These are phyloP conservation scores for Phaffomyces thermotolerans DNA, from an alignment of 805 yeast species.

Conservation along the genomic window DNA sequence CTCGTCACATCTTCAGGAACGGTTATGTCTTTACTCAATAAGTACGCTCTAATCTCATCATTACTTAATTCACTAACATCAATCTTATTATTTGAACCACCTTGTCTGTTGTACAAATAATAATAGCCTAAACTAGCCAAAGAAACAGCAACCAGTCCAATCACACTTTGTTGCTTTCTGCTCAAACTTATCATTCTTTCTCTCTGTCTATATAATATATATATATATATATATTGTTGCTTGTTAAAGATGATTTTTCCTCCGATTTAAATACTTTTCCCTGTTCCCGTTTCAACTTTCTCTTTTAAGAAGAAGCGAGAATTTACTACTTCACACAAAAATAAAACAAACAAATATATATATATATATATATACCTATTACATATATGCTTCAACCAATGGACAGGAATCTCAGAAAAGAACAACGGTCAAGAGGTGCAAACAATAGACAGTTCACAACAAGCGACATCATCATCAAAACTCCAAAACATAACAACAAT, in stretches of 20 bases:
- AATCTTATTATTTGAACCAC: not conserved
- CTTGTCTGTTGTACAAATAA: not conserved
- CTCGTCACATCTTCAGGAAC: conserved; percentile 11
- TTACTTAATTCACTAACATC: not conserved
- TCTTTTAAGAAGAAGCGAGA: not conserved
- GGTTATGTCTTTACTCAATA: conserved; percentile 3
- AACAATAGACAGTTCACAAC: conserved; percentile 7
- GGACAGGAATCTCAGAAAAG: conserved; percentile 13
- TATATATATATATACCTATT: no score
- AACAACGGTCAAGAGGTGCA: no score
- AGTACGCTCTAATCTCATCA: conserved; percentile 9
- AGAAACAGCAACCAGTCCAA: no score
- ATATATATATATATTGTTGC: no score
- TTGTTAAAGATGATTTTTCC: no score
- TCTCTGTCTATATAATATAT: no score
- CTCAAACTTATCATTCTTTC: no score
- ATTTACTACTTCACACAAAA: no score
- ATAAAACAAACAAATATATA: no score
- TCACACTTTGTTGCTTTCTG: no score
- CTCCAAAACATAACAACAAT: conserved; percentile 7
- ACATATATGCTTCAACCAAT: no score
- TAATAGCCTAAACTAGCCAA: not conserved
- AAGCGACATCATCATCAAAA: conserved; percentile 8
- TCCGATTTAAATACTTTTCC: not conserved
- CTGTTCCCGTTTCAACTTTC: conserved; percentile 5